Evolutionary conservation across 306 rosid genomes (phyloP), one percentile per base, ranked within the genome.

Genomic region (Spatholobus suberectus): DNA sequence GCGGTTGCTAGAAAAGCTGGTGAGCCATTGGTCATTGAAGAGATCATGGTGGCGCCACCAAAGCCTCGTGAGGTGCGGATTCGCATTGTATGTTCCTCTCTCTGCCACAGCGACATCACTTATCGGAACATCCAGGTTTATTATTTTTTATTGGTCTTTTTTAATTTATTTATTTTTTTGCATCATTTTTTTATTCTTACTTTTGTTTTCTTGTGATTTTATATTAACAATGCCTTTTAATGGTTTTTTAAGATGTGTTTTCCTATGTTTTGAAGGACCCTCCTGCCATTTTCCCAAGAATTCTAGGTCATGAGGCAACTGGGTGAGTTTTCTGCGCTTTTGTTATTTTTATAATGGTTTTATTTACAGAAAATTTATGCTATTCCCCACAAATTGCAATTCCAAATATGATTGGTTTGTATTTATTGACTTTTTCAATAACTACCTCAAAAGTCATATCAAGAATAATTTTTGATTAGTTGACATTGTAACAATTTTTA

Each of bases 221-320:
- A 46, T 58, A 35, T 11, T 38, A 11, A 20, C 21, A 35, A 15
- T 59, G 2, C 49, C 66, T 14, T 66, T 59, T 58, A 24, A 59
- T 55, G 20, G 9, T 17, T 26, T 63, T 81, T 52, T 37, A 82
- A 63, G 34, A 63, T 73, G 2, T 5, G 2, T 26, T 55, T 73
- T 78, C 27, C 20, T 68, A 4, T 73, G 73, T 61, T 51, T 29
- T 79, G 79, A 78, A 94, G 96, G 95, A 61, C 18, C 84, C 90
- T 82, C 97, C 89, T 23, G 94, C 76, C 62, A 38, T 85, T 80
- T 77, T 86, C 34, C 98, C 95, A 4, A 88, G 93, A 81, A 93
- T 95, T 76, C 81, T 95, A 5, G 97, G 97, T 65, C 97, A 95
- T 41, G 97, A 95, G 82, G 97, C 97, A 17, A 34, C 88, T 59